Conservation (phyloP, 2,329 filamentous ascomycete genomes). For the Aspergillus sp. region DNA sequence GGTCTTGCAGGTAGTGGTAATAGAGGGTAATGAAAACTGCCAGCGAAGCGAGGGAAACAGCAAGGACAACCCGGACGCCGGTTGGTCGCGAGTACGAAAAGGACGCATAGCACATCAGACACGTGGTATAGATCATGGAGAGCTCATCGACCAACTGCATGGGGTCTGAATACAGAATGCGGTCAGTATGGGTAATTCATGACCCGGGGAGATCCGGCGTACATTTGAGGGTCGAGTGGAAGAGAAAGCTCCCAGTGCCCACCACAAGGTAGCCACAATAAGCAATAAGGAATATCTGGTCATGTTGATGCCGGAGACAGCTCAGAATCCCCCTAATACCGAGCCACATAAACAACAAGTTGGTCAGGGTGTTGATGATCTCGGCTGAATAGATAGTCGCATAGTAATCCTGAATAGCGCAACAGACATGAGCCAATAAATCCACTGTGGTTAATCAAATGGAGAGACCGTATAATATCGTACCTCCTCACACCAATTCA, state of each 20-base stretch:
- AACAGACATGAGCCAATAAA: neutral
- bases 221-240: constrained; percentile 58
- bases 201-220: constrained; percentile 14
- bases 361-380: constrained; percentile 73
- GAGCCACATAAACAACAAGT: constrained; percentile 70
- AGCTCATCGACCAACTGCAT: constrained; percentile 65
- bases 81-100: constrained; percentile 60
- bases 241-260: constrained; percentile 54
- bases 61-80: constrained; percentile 47
- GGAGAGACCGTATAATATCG: constrained; percentile 2
- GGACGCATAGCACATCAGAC: constrained; percentile 62
- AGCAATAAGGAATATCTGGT: constrained; percentile 63
- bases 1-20: constrained; percentile 76
- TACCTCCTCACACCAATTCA: constrained; percentile 77
- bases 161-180: constrained; percentile 42
- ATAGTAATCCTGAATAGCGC: constrained; percentile 56
- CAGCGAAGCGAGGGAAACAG: constrained; percentile 46
- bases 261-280: constrained; percentile 56
- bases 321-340: constrained; percentile 66
- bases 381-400: constrained; percentile 68
- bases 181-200: constrained; percentile 12
- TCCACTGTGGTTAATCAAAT: neutral
- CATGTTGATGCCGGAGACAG: constrained; percentile 64
- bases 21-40: constrained; percentile 66
- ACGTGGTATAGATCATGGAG: constrained; percentile 65